Evolutionary conservation across 305 asterid species (phyloP).

Genomic region (Salvia sclarea): DNA sequence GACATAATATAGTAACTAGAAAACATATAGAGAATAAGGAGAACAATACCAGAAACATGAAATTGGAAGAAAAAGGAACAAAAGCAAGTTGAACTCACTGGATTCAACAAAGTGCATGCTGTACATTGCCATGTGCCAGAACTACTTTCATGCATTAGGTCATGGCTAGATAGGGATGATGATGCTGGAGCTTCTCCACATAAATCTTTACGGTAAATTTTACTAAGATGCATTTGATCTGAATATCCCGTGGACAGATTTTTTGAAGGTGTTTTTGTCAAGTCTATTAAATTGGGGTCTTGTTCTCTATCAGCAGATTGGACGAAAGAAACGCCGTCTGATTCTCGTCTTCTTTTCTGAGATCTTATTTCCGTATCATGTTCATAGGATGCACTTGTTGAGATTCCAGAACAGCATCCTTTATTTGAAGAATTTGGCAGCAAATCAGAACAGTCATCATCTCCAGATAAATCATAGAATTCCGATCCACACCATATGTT

Average conservation of each 20-base stretch:
- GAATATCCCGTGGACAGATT: slow-evolving; percentile 31
- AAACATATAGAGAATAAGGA: not conserved
- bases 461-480: slow-evolving; percentile 51
- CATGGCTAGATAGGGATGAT: slow-evolving; percentile 32
- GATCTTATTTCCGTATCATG: slow-evolving; percentile 38
- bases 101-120: slow-evolving; percentile 81
- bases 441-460: slow-evolving; percentile 49
- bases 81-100: slow-evolving; percentile 49
- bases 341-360: slow-evolving; percentile 58
- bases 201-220: slow-evolving; percentile 32
- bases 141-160: slow-evolving; percentile 20
- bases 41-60: slow-evolving; percentile 16
- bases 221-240: slow-evolving; percentile 31
- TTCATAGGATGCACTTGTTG: slow-evolving; percentile 32
- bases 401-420: slow-evolving; percentile 42
- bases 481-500: slow-evolving; percentile 93
- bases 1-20: not conserved
- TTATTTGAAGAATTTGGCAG: slow-evolving; percentile 37
- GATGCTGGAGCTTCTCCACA: slow-evolving; percentile 44
- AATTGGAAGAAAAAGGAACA: not conserved
- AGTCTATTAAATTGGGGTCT: slow-evolving; percentile 41
- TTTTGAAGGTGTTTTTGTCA: slow-evolving; percentile 34
- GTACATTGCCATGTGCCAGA: slow-evolving; percentile 65
- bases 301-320: slow-evolving; percentile 33
- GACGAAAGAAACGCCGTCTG: slow-evolving; percentile 35